Base-by-base conservation (phyloP, 1,284 basidiomycete species). In the Sanghuangporus weigelae region DNA sequence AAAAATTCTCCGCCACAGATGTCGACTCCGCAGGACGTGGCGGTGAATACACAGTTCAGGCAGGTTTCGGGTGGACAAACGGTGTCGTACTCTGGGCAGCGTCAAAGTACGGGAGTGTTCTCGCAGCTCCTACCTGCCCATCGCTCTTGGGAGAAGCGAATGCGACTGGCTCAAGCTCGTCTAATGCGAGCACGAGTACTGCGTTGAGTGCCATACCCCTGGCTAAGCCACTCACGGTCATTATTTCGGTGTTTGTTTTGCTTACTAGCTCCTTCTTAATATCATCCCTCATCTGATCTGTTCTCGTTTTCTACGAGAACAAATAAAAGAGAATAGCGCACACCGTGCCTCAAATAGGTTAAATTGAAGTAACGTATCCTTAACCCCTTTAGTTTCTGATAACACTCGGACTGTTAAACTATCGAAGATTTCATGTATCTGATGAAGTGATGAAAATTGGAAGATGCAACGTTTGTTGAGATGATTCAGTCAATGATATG, bases 41-140 rank as follows among this genome's bases (percentile, higher is more conserved):
- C 6, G 93, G 93, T 19, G 93, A 95, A 78, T 95, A 95, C 69
- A 88, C 84, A 0, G 90, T 92, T 2, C 90, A 86, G 80, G 86
- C 84, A 12, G 90, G 90, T 16, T 92, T 93, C 71, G 92, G 93
- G n/a, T 96, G 93, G 93, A 95, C 93, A 35, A 95, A 95, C 72
- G 93, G 92, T 39, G 91, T 90, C 11, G 73, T 85, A 61, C 81
- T 94, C 48, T 93, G 89, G 88, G 76, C 88, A 7, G 87, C 90
- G 5, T 85, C 83, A 64, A 82, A 80, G 56, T 94, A 89, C 70
- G 92, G 92, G 0, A 65, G 81, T 3, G 75, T 85, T 42, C 81
- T 95, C 46, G 55, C 40, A 26, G 60, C 60, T 14, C 64, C 64
- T 0, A 71, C 78, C 44, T 95, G 92, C 68, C 92, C 93, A 0